Conservation (phyloP, 2,329 filamentous ascomycete genomes). For the Plectosphaerella plurivora region DNA sequence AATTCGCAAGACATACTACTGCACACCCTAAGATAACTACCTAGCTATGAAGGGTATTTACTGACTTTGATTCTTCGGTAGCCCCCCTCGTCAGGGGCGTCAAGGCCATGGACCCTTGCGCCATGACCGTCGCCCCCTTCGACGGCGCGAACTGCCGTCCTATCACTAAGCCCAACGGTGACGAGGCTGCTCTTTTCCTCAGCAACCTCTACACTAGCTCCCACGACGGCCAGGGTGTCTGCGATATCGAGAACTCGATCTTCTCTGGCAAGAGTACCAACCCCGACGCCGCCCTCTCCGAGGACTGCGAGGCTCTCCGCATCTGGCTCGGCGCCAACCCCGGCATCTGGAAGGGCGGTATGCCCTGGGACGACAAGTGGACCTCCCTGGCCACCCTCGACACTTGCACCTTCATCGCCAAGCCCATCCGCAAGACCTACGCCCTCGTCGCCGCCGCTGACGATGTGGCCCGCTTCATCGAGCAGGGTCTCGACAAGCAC, state of each 20-base stretch:
- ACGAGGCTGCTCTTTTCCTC: slow-evolving; percentile 17
- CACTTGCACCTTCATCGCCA: not conserved
- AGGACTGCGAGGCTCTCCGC: not conserved
- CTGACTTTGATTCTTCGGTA: no score
- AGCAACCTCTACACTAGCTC: not conserved
- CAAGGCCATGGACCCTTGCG: not conserved
- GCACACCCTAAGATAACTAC: no score
- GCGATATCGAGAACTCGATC: not conserved
- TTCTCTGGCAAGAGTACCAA: not conserved
- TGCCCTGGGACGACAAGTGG: not conserved
- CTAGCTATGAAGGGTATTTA: no score
- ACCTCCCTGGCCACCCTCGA: not conserved
- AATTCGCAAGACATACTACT: no score
- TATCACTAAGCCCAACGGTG: slow-evolving; percentile 13
- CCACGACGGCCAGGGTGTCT: not conserved
- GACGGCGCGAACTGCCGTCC: not conserved
- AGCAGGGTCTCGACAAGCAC: slow-evolving; percentile 32
- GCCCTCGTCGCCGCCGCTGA: not conserved
- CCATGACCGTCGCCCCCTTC: not conserved
- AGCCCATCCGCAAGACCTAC: no score
- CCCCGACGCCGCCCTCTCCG: not conserved
- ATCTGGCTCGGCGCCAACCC: not conserved
- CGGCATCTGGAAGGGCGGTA: not conserved
- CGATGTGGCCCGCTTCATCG: slow-evolving; percentile 18
- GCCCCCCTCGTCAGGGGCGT: no score